Conservation (phyloP, 768 basidiomycete species). For the Russula brevipes region DNA sequence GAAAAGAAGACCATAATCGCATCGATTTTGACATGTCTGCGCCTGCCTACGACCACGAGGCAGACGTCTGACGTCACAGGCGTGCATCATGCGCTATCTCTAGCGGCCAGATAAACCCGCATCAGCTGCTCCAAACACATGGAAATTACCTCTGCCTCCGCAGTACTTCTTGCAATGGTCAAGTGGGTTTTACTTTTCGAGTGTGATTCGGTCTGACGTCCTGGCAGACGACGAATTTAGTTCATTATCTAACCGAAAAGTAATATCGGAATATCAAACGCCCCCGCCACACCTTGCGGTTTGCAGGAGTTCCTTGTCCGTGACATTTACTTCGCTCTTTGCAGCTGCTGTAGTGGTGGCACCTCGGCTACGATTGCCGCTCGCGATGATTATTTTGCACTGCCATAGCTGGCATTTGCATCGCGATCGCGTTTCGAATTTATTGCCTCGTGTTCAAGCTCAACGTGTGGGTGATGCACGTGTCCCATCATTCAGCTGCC, state of each 20-base stretch:
- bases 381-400: not conserved
- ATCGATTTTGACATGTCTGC: not conserved
- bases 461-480: slow-evolving; percentile 10
- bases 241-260: not conserved
- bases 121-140: not conserved
- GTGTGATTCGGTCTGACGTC: not conserved
- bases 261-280: not conserved
- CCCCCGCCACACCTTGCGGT: not conserved
- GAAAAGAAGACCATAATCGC: not conserved
- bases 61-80: slow-evolving; percentile 9
- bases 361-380: not conserved
- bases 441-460: slow-evolving; percentile 11
- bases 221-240: not conserved
- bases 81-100: not conserved
- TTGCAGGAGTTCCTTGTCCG: not conserved
- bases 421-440: not conserved
- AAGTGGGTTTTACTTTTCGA: not conserved
- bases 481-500: slow-evolving; percentile 30
- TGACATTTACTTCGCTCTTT: not conserved
- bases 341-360: not conserved
- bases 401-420: not conserved
- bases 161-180: not conserved
- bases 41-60: slow-evolving; percentile 8
- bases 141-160: not conserved
- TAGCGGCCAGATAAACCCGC: not conserved